phyloP scores from a whole-genome alignment of 176 grass and related monocot genomes.

The Musa itinerans region DNA sequence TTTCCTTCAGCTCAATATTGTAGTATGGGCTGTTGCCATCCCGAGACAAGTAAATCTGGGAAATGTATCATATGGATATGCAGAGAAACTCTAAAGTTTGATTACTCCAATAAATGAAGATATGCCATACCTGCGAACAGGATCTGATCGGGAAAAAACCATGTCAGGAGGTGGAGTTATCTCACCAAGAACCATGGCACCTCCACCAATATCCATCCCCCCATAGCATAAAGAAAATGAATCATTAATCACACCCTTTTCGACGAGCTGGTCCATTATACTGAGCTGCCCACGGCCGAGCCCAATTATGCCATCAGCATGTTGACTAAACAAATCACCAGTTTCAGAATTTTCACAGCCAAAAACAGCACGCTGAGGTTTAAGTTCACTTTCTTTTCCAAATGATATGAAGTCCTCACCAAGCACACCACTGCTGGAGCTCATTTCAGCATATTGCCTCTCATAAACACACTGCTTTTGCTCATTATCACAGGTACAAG shows the following conservation, averaged over 20 bases:
- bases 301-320: slow-evolving; percentile 11
- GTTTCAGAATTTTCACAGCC: slow-evolving; percentile 23
- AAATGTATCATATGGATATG: slow-evolving; percentile 36
- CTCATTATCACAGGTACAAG: slow-evolving; percentile 56
- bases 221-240: slow-evolving; percentile 18
- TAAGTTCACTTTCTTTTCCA: slow-evolving; percentile 14
- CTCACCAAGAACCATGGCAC: slow-evolving; percentile 13
- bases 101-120: background rate
- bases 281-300: slow-evolving; percentile 9
- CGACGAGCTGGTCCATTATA: slow-evolving; percentile 14
- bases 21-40: slow-evolving; percentile 92
- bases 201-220: slow-evolving; percentile 17
- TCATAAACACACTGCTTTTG: slow-evolving; percentile 11
- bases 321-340: slow-evolving; percentile 16
- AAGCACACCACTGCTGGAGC: slow-evolving; percentile 14
- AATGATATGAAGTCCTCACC: slow-evolving; percentile 16
- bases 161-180: slow-evolving; percentile 15
- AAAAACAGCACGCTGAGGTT: slow-evolving; percentile 16
- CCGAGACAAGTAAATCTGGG: slow-evolving; percentile 38
- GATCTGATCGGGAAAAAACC: slow-evolving; percentile 6
- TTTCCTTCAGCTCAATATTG: slow-evolving; percentile 96
- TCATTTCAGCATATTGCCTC: slow-evolving; percentile 21
- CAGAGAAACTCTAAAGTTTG: slow-evolving; percentile 13
- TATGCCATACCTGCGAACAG: slow-evolving; percentile 9
- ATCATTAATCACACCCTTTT: slow-evolving; percentile 8